Conservation (phyloP, 495 filamentous ascomycete species). For the Astrothelium macrocarpum region DNA sequence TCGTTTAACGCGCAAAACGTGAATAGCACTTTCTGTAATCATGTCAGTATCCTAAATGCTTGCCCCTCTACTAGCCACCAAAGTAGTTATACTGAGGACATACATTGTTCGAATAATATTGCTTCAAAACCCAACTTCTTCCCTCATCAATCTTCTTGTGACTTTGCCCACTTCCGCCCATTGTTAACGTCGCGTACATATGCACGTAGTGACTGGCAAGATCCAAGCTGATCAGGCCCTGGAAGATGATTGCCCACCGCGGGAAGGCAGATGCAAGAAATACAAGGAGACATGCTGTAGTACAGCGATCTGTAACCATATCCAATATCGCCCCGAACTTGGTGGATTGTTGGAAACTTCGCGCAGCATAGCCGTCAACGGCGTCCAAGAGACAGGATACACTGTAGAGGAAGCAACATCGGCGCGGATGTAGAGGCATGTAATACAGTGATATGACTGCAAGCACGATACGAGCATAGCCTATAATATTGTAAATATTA, state of each 20-base stretch:
- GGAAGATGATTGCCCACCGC: constrained; percentile 85
- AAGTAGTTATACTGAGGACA: constrained; percentile 20
- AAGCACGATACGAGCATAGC: constrained; percentile 81
- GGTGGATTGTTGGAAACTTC: constrained; percentile 79
- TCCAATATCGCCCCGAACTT: constrained; percentile 92
- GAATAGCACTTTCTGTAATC: constrained; percentile 73
- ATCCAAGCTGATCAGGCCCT: constrained; percentile 82
- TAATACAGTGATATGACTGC: constrained; percentile 91
- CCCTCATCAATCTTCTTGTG: constrained; percentile 88
- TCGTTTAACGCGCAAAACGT: constrained; percentile 85
- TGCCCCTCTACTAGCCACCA: neutral
- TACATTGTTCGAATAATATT: constrained; percentile 96
- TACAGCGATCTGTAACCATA: constrained; percentile 96
- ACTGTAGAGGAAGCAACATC: constrained; percentile 83
- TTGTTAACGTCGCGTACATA: constrained; percentile 85
- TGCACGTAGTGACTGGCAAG: constrained; percentile 96
- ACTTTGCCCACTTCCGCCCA: constrained; percentile 67
- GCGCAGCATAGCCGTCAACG: constrained; percentile 83
- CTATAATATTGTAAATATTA: constrained; percentile 36
- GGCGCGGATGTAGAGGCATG: constrained; percentile 94
- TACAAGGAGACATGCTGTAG: constrained; percentile 84
- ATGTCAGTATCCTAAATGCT: neutral
- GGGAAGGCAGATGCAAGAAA: constrained; percentile 90
- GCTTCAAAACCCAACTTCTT: constrained; percentile 71
- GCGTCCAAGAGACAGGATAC: constrained; percentile 91